Conservation (phyloP, 2,329 filamentous ascomycete species). For the Hawksworthiomyces lignivorus region DNA sequence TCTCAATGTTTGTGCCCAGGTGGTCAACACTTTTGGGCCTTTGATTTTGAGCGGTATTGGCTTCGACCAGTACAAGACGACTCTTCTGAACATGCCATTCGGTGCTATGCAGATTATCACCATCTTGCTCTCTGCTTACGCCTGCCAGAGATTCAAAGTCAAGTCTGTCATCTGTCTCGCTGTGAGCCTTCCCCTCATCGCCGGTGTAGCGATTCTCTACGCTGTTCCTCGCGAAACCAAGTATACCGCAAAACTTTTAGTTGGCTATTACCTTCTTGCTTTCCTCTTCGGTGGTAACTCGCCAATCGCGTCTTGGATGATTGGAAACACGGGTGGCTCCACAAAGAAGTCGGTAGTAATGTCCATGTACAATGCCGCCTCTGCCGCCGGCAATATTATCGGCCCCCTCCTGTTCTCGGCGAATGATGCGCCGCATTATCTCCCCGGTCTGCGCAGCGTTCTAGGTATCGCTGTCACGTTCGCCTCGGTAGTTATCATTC, state of each 20-base stretch:
- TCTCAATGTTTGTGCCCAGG: conserved; percentile 56
- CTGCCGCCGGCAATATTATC: conserved; percentile 58
- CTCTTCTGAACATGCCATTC: conserved; percentile 60
- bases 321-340: conserved; percentile 55
- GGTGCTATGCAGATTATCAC: conserved; percentile 53
- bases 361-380: conserved; percentile 56
- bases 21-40: conserved; percentile 58
- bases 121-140: conserved; percentile 51
- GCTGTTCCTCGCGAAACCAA: conserved; percentile 41
- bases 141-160: conserved; percentile 46
- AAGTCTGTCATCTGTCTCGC: conserved; percentile 49
- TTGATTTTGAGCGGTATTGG: conserved; percentile 54
- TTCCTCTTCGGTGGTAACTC: conserved; percentile 61
- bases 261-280: conserved; percentile 40
- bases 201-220: conserved; percentile 51
- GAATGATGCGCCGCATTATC: conserved; percentile 50
- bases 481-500: conserved; percentile 42
- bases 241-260: conserved; percentile 27
- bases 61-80: conserved; percentile 49
- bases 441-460: conserved; percentile 47
- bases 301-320: conserved; percentile 60
- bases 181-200: conserved; percentile 52
- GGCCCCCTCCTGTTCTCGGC: conserved; percentile 55
- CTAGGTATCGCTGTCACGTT: conserved; percentile 48
- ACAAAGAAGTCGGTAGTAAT: conserved; percentile 54